phyloP scores from a whole-genome alignment of 1,284 basidiomycete genomes.

The Apiotrichum siamense region DNA sequence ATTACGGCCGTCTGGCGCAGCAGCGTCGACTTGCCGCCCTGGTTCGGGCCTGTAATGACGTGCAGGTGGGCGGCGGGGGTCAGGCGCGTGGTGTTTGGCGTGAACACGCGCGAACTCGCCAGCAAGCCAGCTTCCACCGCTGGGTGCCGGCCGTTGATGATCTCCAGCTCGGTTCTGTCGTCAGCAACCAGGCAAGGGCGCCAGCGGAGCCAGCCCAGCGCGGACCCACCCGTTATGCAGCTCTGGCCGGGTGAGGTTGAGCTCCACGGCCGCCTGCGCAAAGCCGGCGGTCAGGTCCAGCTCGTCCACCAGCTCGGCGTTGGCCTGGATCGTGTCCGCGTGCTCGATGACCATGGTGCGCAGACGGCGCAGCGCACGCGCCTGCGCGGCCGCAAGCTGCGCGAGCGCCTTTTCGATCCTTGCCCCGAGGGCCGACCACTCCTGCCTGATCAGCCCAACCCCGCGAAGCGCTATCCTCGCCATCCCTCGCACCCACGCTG shows the following conservation, averaged over 20 bases:
- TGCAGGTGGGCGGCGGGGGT: conserved; percentile 58
- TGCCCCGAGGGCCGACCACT: conserved; percentile 66
- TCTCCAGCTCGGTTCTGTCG: conserved; percentile 58
- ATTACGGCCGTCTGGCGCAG: conserved; percentile 89
- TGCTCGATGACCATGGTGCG: conserved; percentile 63
- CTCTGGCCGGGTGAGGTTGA: conserved; percentile 66
- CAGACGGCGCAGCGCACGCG: conserved; percentile 62
- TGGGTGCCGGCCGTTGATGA: conserved; percentile 80
- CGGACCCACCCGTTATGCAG: conserved; percentile 62
- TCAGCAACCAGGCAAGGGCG: conserved; percentile 6
- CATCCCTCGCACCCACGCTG: conserved; percentile 55
- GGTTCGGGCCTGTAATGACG: conserved; percentile 91
- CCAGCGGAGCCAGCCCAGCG: background rate
- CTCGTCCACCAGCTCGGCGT: conserved; percentile 78
- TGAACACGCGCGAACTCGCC: conserved; percentile 66
- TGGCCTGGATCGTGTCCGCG: conserved; percentile 58
- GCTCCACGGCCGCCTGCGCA: conserved; percentile 72
- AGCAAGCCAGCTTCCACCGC: conserved; percentile 85
- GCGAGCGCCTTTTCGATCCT: conserved; percentile 58
- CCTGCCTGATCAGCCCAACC: background rate
- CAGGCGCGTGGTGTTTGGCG: conserved; percentile 71
- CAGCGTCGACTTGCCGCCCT: conserved; percentile 87
- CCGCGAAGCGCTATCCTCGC: background rate
- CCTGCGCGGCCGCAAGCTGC: conserved; percentile 58
- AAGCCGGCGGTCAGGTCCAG: conserved; percentile 80